Percentiles rank a stretch among this genome's conserved stretches.
Conservation (phyloP, 441 rosid species). For the Arabidopsis lyrata region DNA sequence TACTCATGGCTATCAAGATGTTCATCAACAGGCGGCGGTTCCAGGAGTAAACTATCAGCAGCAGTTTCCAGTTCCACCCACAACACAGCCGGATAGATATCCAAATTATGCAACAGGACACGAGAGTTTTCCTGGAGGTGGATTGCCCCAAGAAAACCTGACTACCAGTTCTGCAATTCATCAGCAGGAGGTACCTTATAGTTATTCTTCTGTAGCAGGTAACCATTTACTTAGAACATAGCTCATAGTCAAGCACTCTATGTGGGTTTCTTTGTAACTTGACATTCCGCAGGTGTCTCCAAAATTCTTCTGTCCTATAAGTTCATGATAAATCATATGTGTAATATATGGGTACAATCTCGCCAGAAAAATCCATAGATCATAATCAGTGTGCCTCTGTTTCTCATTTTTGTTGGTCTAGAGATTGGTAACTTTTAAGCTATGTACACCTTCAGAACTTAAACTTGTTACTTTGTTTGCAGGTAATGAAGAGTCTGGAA, state of each 20-base stretch:
- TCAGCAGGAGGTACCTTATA: conserved; percentile 99
- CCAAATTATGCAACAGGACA: conserved; percentile 52
- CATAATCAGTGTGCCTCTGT: background rate
- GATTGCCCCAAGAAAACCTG: conserved; percentile 53
- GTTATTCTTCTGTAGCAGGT: conserved; percentile 99
- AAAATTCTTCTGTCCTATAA: conserved; percentile 6
- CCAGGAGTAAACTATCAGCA: conserved; percentile 66
- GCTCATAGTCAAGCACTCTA: conserved; percentile 62
- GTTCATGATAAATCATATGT: conserved; percentile 24
- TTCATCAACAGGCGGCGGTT: conserved; percentile 58
- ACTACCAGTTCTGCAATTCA: conserved; percentile 68
- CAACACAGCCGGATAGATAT: conserved; percentile 61
- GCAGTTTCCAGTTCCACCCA: conserved; percentile 61
- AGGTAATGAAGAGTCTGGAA: conserved; percentile 42
- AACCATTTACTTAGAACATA: conserved; percentile 71
- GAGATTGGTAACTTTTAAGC: background rate
- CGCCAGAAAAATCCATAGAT: conserved; percentile 17
- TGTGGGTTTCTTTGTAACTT: conserved; percentile 32
- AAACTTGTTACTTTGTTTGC: conserved; percentile 31
- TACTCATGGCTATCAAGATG: conserved; percentile 65
- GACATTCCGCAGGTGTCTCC: background rate
- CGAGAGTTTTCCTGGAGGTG: conserved; percentile 58
- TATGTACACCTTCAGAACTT: conserved; percentile 9
- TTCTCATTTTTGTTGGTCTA: conserved; percentile 26
- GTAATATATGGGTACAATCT: conserved; percentile 21